Evolutionary conservation across 1,284 basidiomycete species (phyloP), one percentile per base, ranked within the genome.

Genomic region (Caloboletus firmus): DNA sequence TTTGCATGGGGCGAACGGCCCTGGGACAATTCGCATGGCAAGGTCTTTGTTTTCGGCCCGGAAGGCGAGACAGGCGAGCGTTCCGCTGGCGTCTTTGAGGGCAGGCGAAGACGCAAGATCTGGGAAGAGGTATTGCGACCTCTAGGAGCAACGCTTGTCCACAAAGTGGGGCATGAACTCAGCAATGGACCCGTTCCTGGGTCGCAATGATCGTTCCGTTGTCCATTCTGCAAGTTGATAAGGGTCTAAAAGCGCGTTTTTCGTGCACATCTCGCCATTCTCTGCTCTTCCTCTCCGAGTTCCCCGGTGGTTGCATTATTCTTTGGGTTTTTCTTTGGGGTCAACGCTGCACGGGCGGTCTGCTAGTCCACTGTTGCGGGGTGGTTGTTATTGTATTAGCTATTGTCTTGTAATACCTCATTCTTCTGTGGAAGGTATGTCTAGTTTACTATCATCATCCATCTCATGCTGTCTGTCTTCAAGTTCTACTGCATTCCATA

Each of bases 1-100:
- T 90, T 90, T 58, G 86, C 87, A 5, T 69, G 86, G 63, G 87
- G 86, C 5, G 81, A 86, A 65, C 76, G 74, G 17, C 87, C 87
- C 3, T 90, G 88, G 87, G 74, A 73, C 54, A 79, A 79, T 55
- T 66, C 69, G 0, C 64, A 34, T 22, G 79, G 83, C 51, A 83
- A 80, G 65, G 79, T 88, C 49, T 89, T 79, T 66, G 86, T 90
- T n/a, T 89, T 81, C 45, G 79, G 79, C 15, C 79, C 79, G 0
- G 79, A 81, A 60, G 79, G 79, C 55, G 79, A 80, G 65, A 72
- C 73, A 4, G 79, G 79, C 45, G 77, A 78, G 59, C 75, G 79
- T 43, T 72, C 67, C 30, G 62, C 65, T 54, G 57, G 66, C 24
- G 74, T 80, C 45, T 78, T 81, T 57, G 71, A 72, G 43, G 75